Percentiles rank a stretch among this genome's conserved stretches.
Conservation (phyloP, 192 early-diverging fungal genomes). For the Mortierella antarctica region DNA sequence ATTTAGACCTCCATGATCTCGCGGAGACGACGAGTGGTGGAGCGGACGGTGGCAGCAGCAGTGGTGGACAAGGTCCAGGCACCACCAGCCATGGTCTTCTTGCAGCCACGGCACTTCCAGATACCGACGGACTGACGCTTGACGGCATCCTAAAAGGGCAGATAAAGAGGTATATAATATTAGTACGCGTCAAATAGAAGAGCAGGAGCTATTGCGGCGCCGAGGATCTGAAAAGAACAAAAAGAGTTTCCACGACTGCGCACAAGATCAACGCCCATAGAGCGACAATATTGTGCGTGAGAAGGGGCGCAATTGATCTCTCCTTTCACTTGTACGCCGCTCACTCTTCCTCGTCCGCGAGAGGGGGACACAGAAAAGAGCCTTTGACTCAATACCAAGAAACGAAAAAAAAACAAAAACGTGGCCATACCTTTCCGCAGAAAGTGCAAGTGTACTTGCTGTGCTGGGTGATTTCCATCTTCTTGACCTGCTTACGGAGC, state of each 20-base stretch:
- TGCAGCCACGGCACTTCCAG: constrained; percentile 98
- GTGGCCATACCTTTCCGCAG: constrained; percentile 92
- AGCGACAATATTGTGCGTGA: too few species aligned
- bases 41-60: constrained; percentile 90
- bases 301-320: too few species aligned
- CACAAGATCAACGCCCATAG: neutral
- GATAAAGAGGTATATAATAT: neutral
- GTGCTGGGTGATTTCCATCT: constrained; percentile 99
- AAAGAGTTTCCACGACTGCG: constrained; percentile 9
- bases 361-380: neutral
- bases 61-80: constrained; percentile 97
- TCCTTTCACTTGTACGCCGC: too few species aligned
- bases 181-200: neutral
- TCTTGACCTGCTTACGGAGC: constrained; percentile 89
- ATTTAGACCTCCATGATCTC: constrained; percentile 90
- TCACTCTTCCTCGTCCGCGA: too few species aligned
- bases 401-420: neutral
- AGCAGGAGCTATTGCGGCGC: neutral
- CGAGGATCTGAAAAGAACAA: neutral
- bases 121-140: constrained; percentile 96
- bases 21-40: constrained; percentile 97
- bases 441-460: constrained; percentile 99
- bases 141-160: constrained; percentile 79
- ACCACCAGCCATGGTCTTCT: constrained; percentile 95
- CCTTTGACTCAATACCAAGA: neutral